Conservation (phyloP, 1,284 basidiomycete genomes). For the Papiliotrema flavescens region DNA sequence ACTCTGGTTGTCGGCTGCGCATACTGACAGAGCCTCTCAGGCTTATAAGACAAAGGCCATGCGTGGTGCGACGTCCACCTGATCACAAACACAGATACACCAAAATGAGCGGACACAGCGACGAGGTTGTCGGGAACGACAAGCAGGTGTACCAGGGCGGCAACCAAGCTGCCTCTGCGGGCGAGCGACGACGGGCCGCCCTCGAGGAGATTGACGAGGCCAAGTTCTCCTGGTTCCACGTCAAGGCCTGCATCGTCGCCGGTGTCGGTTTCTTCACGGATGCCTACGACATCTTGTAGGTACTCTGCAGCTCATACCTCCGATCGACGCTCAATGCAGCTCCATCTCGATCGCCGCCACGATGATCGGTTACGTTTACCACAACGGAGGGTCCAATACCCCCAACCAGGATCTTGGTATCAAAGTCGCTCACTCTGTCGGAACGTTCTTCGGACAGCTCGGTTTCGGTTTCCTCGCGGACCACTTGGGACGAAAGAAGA, state of each 20-base stretch:
- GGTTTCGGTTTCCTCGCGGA: slow-evolving; percentile 52
- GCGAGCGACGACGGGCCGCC: slow-evolving; percentile 61
- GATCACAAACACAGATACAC: no score
- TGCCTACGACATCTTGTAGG: slow-evolving; percentile 49
- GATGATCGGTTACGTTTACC: slow-evolving; percentile 76
- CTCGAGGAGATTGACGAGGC: slow-evolving; percentile 73
- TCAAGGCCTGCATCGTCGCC: slow-evolving; percentile 51
- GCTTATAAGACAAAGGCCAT: no score
- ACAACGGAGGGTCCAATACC: slow-evolving; percentile 48
- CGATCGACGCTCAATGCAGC: not conserved
- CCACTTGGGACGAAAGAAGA: slow-evolving; percentile 50
- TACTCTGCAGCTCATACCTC: not conserved
- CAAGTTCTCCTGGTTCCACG: slow-evolving; percentile 58
- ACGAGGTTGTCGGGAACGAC: no score
- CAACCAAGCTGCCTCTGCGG: slow-evolving; percentile 13
- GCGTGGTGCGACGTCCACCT: no score
- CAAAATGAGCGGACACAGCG: no score
- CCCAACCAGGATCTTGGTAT: slow-evolving; percentile 63
- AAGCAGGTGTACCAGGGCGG: no score
- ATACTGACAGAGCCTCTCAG: no score
- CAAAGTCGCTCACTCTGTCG: slow-evolving; percentile 60
- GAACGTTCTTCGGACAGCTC: slow-evolving; percentile 52
- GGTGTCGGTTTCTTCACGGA: slow-evolving; percentile 50
- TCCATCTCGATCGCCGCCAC: slow-evolving; percentile 65
- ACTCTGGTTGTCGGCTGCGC: no score